Evolutionary conservation across 352 stramenopile species (phyloP), one percentile per base, ranked within the genome.

Genomic region (Albugo laibachii): DNA sequence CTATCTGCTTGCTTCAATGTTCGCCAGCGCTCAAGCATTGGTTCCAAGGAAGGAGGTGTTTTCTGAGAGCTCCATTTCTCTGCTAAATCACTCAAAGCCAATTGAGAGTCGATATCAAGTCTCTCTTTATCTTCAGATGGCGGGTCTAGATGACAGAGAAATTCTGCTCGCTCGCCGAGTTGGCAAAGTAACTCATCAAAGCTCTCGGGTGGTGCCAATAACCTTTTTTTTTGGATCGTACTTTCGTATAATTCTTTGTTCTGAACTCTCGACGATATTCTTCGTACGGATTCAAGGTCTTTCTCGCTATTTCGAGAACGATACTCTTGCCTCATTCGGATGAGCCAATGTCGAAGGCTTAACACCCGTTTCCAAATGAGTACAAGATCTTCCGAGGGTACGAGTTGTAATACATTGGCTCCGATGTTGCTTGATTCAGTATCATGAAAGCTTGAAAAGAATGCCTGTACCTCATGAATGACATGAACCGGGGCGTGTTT

Each of bases 21-120:
- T 57, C 78, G 79, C 79, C 79, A 92, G 11, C 79, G 60, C 45
- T 92, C 79, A 24, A 89, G 64, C 76, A 92, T 89, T 10, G 79
- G 79, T 36, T 92, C 70, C 24, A 92, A 51, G 0, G 69, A 85
- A 13, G 78, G 78, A 21, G 74, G 75, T 1, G 78, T 86, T 40
- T 82, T 84, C 41, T 88, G 69, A 1, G 75, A 49, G 47, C 73
- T 86, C 78, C 78, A 92, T 34, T 92, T 92, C 41, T 92, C 75
- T 11, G 78, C 78, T 27, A 92, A 53, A 42, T 92, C 84, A 36
- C 73, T 82, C 1, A 92, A 53, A 1, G 78, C 78, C 20, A 72
- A 45, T 36, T 88, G 75, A 0, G 78, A 92, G 41, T 85, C 70
- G 2, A 64, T 52, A 27, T 69, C 65, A 18, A 85, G 55, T 16